These are phyloP conservation scores for Citrullus mucosospermus DNA, from an alignment of 306 rosid species.

Conservation along the genomic window DNA sequence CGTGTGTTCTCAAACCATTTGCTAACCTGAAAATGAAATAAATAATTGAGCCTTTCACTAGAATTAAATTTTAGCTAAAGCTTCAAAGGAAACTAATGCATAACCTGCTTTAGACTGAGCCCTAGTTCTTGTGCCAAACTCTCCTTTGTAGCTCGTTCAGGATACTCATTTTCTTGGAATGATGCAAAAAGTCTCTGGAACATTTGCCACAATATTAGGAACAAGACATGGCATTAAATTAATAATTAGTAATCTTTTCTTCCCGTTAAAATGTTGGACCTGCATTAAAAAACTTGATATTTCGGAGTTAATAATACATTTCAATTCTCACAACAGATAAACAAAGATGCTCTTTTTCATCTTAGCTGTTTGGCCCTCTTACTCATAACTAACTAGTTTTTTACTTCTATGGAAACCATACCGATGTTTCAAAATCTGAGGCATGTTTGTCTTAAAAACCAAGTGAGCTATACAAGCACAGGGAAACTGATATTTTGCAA, in stretches of 20 bases:
- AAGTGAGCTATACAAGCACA: background rate
- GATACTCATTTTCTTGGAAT: constrained; percentile 82
- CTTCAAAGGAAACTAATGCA: background rate
- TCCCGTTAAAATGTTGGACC: background rate
- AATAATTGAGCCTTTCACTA: background rate
- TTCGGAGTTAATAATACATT: background rate
- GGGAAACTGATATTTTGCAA: background rate
- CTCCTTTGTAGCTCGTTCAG: constrained; percentile 56
- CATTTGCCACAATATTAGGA: background rate
- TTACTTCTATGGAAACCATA: background rate
- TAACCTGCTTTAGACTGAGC: constrained; percentile 55
- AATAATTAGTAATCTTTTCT: background rate
- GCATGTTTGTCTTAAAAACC: background rate
- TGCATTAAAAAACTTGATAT: background rate
- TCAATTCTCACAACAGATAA: background rate
- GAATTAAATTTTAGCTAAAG: background rate
- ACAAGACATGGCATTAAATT: background rate
- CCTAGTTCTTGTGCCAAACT: constrained; percentile 75
- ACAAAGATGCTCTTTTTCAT: background rate
- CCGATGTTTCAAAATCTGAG: background rate
- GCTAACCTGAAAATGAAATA: constrained; percentile 41
- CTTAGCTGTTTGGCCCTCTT: background rate
- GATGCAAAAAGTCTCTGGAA: constrained; percentile 58
- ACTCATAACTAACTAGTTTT: background rate
- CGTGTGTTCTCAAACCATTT: constrained; percentile 90